Percentiles rank a stretch among this genome's conserved stretches.
Conservation (phyloP, 371 early-diverging fungal species). For the Nematocida minor region DNA sequence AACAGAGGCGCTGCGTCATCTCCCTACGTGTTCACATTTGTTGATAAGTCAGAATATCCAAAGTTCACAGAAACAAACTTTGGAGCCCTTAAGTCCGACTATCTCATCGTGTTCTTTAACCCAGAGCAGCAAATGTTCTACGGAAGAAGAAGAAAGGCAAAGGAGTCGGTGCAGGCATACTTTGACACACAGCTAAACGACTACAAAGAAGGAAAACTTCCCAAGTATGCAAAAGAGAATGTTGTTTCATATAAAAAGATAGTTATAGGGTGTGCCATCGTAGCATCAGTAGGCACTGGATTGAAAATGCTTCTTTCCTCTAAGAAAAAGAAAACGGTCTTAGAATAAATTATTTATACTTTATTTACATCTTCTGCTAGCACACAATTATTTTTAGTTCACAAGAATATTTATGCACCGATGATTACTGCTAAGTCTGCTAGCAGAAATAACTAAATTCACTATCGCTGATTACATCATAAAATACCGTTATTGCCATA, state of each 20-base stretch:
- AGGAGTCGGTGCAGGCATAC: slow-evolving; percentile 46
- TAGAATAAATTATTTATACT: slow-evolving; percentile 30
- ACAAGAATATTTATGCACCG: no score
- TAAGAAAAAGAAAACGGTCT: slow-evolving; percentile 3
- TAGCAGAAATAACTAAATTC: no score
- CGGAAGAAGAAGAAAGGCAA: slow-evolving; percentile 24
- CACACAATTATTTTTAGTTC: no score
- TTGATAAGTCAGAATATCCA: slow-evolving; percentile 63
- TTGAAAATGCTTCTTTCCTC: not conserved
- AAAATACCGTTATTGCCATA: no score
- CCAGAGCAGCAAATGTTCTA: slow-evolving; percentile 62
- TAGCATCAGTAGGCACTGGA: not conserved
- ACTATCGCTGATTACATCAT: no score
- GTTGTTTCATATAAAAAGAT: slow-evolving; percentile 22
- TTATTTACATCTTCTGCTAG: not conserved
- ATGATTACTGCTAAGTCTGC: no score
- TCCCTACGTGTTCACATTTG: slow-evolving; percentile 59
- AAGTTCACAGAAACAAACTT: slow-evolving; percentile 62
- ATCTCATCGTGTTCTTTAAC: slow-evolving; percentile 64
- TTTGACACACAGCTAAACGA: slow-evolving; percentile 1
- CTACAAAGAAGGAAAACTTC: slow-evolving; percentile 13
- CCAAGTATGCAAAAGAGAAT: slow-evolving; percentile 23
- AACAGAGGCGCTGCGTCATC: slow-evolving; percentile 63
- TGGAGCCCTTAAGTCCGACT: slow-evolving; percentile 37
- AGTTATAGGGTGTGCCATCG: not conserved